phyloP scores from a whole-genome alignment of 192 early-diverging fungal genomes.

The Entomortierella parvispora region DNA sequence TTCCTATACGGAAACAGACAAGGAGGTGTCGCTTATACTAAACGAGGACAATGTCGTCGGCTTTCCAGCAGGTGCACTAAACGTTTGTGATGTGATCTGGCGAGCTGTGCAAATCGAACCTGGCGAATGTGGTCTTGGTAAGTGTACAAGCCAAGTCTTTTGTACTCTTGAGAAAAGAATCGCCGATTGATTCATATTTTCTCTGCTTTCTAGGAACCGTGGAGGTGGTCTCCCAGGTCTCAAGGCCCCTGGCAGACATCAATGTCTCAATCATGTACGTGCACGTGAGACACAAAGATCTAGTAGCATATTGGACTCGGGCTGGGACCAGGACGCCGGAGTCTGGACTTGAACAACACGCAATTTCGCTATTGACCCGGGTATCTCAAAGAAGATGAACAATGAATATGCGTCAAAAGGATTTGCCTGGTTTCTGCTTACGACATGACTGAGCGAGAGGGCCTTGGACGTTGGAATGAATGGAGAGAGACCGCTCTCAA shows the following conservation, averaged over 20 bases:
- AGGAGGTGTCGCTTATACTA: conserved; percentile 46
- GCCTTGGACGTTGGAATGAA: neutral
- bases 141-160: neutral
- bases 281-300: neutral
- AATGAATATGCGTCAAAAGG: no score
- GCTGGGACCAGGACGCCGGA: no score
- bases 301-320: no score
- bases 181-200: neutral
- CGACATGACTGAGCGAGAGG: no score
- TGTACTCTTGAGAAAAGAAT: no score
- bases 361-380: neutral
- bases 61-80: conserved; percentile 25
- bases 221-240: conserved; percentile 43
- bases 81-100: conserved; percentile 40
- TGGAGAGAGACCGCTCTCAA: no score
- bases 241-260: conserved; percentile 39
- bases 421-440: no score
- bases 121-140: conserved; percentile 48
- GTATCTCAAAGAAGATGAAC: neutral
- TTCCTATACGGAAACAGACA: conserved; percentile 51
- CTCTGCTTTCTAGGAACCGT: conserved; percentile 18
- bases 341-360: neutral
- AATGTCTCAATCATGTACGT: conserved; percentile 52
- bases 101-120: conserved; percentile 49
- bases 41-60: conserved; percentile 29